Base-by-base conservation (phyloP, 176 grass and related monocot genomes). In the Oryza brachyantha region DNA sequence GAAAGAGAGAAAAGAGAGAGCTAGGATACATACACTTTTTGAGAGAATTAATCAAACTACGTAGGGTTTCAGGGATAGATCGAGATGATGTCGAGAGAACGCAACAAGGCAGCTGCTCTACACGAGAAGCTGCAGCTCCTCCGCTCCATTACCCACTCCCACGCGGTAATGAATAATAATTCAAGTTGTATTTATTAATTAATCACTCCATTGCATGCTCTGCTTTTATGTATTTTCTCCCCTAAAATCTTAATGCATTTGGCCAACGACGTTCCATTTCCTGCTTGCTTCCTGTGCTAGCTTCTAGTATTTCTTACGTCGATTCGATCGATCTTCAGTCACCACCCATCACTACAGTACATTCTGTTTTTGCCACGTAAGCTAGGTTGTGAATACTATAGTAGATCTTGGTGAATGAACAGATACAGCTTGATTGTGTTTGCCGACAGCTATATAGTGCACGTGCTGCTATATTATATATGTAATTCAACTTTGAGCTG, bases 41-140 rank as follows among this genome's bases (percentile, higher is more conserved):
- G n/a, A 41, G 39, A 41, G 39, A 3, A 41, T 41, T 10, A 41
- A n/a, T n/a, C n/a, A n/a, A n/a, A 41, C 1, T 41, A 21, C 5
- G 46, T 21, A 52, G 19, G n/a, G 10, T 10, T 57, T 29, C n/a
- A n/a, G n/a, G n/a, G n/a, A n/a, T n/a, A n/a, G n/a, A n/a, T 24
- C 21, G 42, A 84, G 61, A 90, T 84, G 91, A 88, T 85, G 84
- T 93, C 94, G 21, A 86, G 81, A 72, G 89, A 93, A n/a, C 91
- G 84, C 64, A 97, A 93, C 75, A 93, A 87, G 52, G 72, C 88
- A 48, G 80, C 80, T 13, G 83, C 31, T 83, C 88, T 94, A 13
- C 85, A 84, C 84, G 92, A 93, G 50, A 93, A 95, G 83, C 86
- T 95, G 31, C 92, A 95, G 71, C 64, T 91, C 78, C 92, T 98